These are phyloP conservation scores for Naganishia friedmannii DNA, from an alignment of 768 basidiomycete genomes.

Conservation along the genomic window DNA sequence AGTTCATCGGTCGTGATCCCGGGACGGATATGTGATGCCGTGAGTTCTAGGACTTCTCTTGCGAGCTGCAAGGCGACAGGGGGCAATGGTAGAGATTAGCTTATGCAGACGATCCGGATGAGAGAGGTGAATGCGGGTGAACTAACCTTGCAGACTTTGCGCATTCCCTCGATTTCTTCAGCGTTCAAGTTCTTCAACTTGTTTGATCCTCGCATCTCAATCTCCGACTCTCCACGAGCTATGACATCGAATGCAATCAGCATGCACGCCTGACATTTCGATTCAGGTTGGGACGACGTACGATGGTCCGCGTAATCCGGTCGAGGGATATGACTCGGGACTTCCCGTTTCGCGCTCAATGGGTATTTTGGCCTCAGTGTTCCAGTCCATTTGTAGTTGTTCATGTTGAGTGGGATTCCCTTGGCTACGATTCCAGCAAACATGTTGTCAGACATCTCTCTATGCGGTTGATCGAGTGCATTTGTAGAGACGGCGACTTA, in stretches of 20 bases:
- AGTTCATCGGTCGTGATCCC: constrained; percentile 94
- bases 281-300: constrained; percentile 51
- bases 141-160: constrained; percentile 76
- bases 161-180: constrained; percentile 86
- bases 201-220: constrained; percentile 56
- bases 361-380: constrained; percentile 78
- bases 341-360: constrained; percentile 68
- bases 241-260: background rate
- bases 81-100: no score
- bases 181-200: constrained; percentile 59
- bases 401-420: constrained; percentile 64
- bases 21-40: constrained; percentile 78
- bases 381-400: constrained; percentile 74
- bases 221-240: constrained; percentile 61
- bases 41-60: constrained; percentile 88
- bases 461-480: background rate
- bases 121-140: no score
- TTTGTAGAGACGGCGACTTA: no score
- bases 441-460: background rate
- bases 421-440: constrained; percentile 18
- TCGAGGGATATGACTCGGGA: constrained; percentile 77
- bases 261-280: no score
- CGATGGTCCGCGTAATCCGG: constrained; percentile 84
- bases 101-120: no score
- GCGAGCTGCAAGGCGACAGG: constrained; percentile 61